Evolutionary conservation across 148 eudicot genomes (phyloP), one percentile per base, ranked within the genome.

Genomic region (Chenopodium album): DNA sequence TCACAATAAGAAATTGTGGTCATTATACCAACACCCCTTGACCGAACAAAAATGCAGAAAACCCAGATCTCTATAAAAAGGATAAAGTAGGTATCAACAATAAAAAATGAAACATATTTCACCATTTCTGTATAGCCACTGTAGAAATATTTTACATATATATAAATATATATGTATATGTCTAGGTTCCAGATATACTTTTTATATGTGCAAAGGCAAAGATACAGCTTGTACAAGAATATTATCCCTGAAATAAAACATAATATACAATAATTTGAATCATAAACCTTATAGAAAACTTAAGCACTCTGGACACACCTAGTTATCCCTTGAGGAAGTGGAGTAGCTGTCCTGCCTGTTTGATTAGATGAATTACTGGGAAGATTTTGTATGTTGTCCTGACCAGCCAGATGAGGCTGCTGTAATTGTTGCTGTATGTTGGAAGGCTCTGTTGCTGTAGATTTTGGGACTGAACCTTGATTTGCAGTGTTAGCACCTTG

Each of bases 281-380:
- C 64, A 84, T 80, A 84, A 71, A 82, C 90, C 97, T 86, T 85
- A 78, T 76, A 84, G 78, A 90, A 93, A 89, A 87, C 88, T 89
- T 88, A 83, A 83, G 75, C 88, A 88, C 94, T 90, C 90, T 85
- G 91, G 90, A 95, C 98, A 89, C 88, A 95, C 99, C 99, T 95
- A 93, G 95, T 91, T 89, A 92, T 87, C 89, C 99, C 99, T 86
- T 94, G 95, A 83, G 99, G 99, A 79, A 95, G 86, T 70, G 99
- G 94, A 76, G 88, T 90, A 50, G 97, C 91, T 31, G 91, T 78
- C 88, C 86, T 89, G 85, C 84, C 89, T 47, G 90, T 86, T 82
- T 79, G 93, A 88, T 84, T 92, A 85, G 90, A 88, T 83, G 84
- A 91, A 84, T 88, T 86, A 81, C 73, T 84, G 41, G 93, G 70